A percentile compares a stretch with the other conserved stretches of the same genome.
phyloP scores from a whole-genome alignment of 495 filamentous ascomycete genomes.

The Aspergillus olivimuriae region DNA sequence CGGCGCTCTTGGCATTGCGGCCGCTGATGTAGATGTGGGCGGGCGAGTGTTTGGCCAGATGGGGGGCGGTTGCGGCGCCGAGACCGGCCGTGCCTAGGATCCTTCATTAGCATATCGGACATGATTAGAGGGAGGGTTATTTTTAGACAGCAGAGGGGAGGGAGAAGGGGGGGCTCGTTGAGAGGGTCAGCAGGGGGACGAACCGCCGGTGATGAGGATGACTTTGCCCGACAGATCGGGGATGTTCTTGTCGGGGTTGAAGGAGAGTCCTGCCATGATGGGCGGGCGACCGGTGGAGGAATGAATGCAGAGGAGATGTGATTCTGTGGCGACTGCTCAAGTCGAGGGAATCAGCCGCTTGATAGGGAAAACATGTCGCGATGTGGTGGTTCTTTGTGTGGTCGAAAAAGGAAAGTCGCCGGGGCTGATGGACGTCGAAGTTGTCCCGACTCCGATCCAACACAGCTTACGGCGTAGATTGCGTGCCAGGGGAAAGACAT shows the following conservation, averaged over 20 bases:
- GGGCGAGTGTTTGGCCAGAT: conserved; percentile 48
- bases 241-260: not conserved
- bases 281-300: not conserved
- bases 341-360: not conserved
- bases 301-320: too few species aligned
- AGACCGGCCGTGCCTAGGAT: conserved; percentile 41
- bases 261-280: not conserved
- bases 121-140: not conserved
- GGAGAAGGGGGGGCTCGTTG: too few species aligned
- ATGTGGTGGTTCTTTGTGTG: not conserved
- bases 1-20: conserved; percentile 42
- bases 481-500: too few species aligned
- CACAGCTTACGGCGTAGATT: too few species aligned
- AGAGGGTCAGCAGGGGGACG: too few species aligned
- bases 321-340: too few species aligned
- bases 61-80: conserved; percentile 46
- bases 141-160: too few species aligned
- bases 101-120: not conserved
- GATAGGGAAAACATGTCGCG: not conserved
- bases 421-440: not conserved
- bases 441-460: not conserved
- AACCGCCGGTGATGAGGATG: not conserved
- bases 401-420: not conserved
- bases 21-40: conserved; percentile 52
- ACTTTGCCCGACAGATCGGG: not conserved